phyloP scores from a whole-genome alignment of 352 stramenopile species.

The Phytophthora sp. region DNA sequence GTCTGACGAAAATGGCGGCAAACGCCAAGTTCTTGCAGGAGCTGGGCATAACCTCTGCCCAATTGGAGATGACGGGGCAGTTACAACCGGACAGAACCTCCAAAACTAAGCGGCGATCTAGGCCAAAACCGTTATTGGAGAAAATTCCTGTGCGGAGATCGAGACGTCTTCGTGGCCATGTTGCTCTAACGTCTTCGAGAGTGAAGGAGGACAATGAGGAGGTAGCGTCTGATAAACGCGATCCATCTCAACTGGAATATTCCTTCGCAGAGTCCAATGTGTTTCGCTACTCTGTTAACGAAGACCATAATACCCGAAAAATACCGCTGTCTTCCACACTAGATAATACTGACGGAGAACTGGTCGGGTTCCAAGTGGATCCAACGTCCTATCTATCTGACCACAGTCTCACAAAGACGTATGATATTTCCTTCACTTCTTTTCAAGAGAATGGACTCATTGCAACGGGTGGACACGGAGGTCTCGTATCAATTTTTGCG shows the following conservation, averaged over 20 bases:
- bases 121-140: constrained; percentile 8
- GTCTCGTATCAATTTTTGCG: constrained; percentile 56
- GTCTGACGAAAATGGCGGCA: constrained; percentile 40
- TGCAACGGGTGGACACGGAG: constrained; percentile 49
- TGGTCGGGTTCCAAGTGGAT: constrained; percentile 35
- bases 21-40: constrained; percentile 56
- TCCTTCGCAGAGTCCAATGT: constrained; percentile 46
- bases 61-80: constrained; percentile 31
- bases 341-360: background rate
- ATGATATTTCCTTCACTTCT: constrained; percentile 51
- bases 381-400: constrained; percentile 33
- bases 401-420: constrained; percentile 48
- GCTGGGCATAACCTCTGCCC: constrained; percentile 42
- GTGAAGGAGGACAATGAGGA: constrained; percentile 4
- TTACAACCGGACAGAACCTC: constrained; percentile 5
- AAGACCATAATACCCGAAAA: background rate
- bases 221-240: constrained; percentile 8
- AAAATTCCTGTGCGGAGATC: constrained; percentile 37
- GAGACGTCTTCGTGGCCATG: constrained; percentile 40
- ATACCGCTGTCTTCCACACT: background rate
- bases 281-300: constrained; percentile 38
- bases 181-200: constrained; percentile 6
- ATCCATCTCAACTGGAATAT: constrained; percentile 17
- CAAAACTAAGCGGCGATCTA: background rate
- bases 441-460: constrained; percentile 48